These are phyloP conservation scores for Septoria linicola DNA, from an alignment of 2,329 filamentous ascomycete species.

Conservation along the genomic window DNA sequence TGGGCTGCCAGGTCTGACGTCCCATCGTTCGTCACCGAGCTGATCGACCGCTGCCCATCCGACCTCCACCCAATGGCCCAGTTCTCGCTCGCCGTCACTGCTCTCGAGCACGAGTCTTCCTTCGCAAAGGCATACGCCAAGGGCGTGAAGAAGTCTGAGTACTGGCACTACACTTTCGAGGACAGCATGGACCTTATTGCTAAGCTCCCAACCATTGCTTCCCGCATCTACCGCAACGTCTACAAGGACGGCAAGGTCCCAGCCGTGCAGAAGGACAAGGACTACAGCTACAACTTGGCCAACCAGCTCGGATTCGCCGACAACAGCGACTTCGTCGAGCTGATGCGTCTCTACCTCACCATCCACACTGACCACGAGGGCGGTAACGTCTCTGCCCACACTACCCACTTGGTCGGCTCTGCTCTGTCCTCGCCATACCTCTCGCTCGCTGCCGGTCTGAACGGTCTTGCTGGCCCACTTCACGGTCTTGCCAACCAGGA, in stretches of 20 bases:
- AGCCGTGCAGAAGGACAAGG: constrained; percentile 95
- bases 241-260: constrained; percentile 99
- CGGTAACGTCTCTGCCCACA: constrained; percentile 97
- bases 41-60: constrained; percentile 98
- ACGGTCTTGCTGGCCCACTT: constrained; percentile 95
- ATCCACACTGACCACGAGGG: constrained; percentile 99
- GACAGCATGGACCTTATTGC: constrained; percentile 99
- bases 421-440: constrained; percentile 97
- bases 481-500: constrained; percentile 99
- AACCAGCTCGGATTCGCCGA: constrained; percentile 97
- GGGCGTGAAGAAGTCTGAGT: constrained; percentile 99
- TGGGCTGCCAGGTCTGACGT: constrained; percentile 97
- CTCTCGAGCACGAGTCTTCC: constrained; percentile 95
- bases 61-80: constrained; percentile 99
- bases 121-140: constrained; percentile 99
- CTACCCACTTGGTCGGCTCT: constrained; percentile 94
- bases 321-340: constrained; percentile 95
- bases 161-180: constrained; percentile 99
- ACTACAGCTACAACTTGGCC: constrained; percentile 98
- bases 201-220: constrained; percentile 96
- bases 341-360: constrained; percentile 98
- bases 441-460: constrained; percentile 91
- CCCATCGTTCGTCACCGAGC: constrained; percentile 97
- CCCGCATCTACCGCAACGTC: constrained; percentile 99
- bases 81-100: constrained; percentile 95